A percentile compares a stretch with the other conserved stretches of the same genome.
Conservation (phyloP, 495 filamentous ascomycete species). For the Aspergillus homomorphus region DNA sequence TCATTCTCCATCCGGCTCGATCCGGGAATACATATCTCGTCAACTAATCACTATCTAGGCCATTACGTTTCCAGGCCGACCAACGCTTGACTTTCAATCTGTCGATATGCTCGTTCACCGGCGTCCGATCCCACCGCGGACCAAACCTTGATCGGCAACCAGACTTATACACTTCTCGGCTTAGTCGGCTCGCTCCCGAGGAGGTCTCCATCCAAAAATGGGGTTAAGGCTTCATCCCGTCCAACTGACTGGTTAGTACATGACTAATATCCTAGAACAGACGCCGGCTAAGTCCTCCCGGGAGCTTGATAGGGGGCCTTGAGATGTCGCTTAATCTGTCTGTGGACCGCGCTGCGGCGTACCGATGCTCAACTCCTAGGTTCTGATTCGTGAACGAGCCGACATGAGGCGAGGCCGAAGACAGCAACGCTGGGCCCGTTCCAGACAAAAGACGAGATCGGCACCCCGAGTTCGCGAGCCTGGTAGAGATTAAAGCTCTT, state of each 20-base stretch:
- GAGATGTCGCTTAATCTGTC: neutral
- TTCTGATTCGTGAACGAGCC: constrained; percentile 1
- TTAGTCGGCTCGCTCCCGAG: neutral
- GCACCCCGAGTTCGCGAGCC: neutral
- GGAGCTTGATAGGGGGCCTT: neutral
- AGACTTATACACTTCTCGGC: neutral
- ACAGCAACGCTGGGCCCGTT: neutral
- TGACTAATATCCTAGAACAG: constrained; percentile 1
- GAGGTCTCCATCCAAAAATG: neutral
- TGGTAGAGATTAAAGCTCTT: neutral
- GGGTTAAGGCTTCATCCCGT: neutral
- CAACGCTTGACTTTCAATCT: neutral
- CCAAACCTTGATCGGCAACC: neutral
- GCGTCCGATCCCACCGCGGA: neutral
- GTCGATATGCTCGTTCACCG: neutral
- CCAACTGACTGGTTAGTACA: neutral
- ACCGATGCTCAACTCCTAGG: neutral
- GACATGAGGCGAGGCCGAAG: neutral
- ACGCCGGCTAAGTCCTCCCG: constrained; percentile 3
- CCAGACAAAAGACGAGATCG: neutral
- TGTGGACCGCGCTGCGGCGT: neutral
- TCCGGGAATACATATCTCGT: neutral
- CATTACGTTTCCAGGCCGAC: no score
- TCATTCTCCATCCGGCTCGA: no score
- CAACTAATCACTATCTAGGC: no score